phyloP scores from a whole-genome alignment of 2,329 filamentous ascomycete species.

The Diaporthe vaccinii region DNA sequence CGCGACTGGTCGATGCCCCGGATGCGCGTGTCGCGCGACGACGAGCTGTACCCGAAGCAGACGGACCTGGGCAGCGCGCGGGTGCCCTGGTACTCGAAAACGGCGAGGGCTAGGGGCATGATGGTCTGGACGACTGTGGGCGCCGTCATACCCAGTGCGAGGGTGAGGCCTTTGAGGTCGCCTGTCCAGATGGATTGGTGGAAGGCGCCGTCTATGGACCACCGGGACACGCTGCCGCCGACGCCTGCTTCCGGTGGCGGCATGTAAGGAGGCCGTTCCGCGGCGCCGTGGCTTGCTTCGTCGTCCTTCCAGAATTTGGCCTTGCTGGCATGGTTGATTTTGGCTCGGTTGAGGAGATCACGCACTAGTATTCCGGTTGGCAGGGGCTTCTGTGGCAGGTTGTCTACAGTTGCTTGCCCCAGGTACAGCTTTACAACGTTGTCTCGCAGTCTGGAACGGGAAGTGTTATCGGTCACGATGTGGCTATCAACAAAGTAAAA shows the following conservation, averaged over 20 bases:
- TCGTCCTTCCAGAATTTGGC: constrained; percentile 21
- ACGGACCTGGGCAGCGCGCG: neutral
- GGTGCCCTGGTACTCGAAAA: constrained; percentile 19
- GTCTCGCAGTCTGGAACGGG: constrained; percentile 19
- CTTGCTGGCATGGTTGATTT: neutral
- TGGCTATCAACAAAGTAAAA: constrained; percentile 2
- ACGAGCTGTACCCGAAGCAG: neutral
- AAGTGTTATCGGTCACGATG: constrained; percentile 18
- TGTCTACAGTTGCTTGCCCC: constrained; percentile 3
- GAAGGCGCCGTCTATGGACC: neutral
- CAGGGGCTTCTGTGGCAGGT: constrained; percentile 19
- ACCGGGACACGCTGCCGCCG: constrained; percentile 4
- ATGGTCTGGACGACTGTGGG: neutral
- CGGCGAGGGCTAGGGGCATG: constrained; percentile 10
- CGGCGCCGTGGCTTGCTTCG: neutral
- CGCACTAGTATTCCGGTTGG: neutral
- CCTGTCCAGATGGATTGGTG: constrained; percentile 18
- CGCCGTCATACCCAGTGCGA: constrained; percentile 3
- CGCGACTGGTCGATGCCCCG: constrained; percentile 21
- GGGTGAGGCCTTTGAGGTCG: constrained; percentile 22
- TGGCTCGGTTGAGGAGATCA: neutral
- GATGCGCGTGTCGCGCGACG: neutral
- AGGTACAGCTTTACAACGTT: constrained; percentile 26
- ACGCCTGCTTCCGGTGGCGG: neutral
- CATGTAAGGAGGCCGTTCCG: neutral